Evolutionary conservation across 1,139 yeast species (phyloP).

Genomic region (Yamadazyma oceani): DNA sequence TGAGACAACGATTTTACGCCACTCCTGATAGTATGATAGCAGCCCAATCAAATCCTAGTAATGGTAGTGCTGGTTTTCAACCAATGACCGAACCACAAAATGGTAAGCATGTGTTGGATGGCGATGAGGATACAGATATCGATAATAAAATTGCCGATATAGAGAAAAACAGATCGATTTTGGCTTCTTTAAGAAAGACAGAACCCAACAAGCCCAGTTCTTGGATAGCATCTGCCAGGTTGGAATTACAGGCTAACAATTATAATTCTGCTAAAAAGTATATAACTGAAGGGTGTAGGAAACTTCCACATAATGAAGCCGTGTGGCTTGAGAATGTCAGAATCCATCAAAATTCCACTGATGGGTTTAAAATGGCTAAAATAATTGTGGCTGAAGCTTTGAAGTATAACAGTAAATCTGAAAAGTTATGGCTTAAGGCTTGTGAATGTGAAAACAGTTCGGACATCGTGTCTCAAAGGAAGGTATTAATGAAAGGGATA

Average conservation of each 20-base stretch:
- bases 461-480: conserved; percentile 50
- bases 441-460: conserved; percentile 53
- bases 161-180: conserved; percentile 42
- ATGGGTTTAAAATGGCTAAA: conserved; percentile 43
- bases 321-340: conserved; percentile 83
- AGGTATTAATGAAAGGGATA: conserved; percentile 61
- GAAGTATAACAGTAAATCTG: conserved; percentile 52
- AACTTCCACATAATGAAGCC: conserved; percentile 65
- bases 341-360: conserved; percentile 52
- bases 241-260: conserved; percentile 69
- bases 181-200: conserved; percentile 66
- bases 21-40: conserved; percentile 72
- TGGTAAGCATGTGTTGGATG: conserved; percentile 41
- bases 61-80: conserved; percentile 11
- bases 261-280: conserved; percentile 56
- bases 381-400: conserved; percentile 68
- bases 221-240: conserved; percentile 85
- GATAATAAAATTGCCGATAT: conserved; percentile 43
- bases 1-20: conserved; percentile 71
- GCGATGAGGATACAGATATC: conserved; percentile 39
- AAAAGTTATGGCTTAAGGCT: conserved; percentile 73
- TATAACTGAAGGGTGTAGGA: conserved; percentile 71
- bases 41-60: conserved; percentile 4
- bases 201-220: conserved; percentile 76
- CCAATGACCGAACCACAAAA: conserved; percentile 26